Conservation (phyloP, 2,329 filamentous ascomycete species). For the Chaetomiaceae sp. region DNA sequence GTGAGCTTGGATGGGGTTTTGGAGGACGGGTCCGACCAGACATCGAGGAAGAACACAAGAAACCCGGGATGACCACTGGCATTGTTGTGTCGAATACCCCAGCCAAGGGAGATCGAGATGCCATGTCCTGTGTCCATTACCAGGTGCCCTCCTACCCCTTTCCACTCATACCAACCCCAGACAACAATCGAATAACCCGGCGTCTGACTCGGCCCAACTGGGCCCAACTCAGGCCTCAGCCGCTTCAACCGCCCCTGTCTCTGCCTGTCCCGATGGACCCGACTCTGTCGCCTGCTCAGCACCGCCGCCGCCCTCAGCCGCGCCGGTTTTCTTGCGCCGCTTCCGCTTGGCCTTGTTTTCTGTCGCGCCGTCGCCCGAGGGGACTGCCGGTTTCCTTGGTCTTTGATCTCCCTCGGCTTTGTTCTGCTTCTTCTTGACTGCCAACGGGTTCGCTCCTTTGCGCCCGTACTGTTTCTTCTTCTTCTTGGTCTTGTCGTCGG, state of each 20-base stretch:
- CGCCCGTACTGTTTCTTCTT: conserved; percentile 32
- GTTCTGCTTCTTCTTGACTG: conserved; percentile 35
- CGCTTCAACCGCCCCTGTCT: conserved; percentile 1
- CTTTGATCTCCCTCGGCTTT: conserved; percentile 21
- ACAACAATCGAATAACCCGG: too few relatives aligned
- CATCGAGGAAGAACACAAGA: too few relatives aligned
- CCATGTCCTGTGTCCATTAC: too few relatives aligned
- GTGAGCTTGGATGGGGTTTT: too few relatives aligned
- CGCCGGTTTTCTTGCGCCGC: conserved; percentile 24
- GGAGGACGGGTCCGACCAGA: too few relatives aligned
- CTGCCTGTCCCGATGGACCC: background rate
- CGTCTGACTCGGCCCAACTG: too few relatives aligned
- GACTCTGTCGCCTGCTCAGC: conserved; percentile 3
- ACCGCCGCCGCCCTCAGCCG: conserved; percentile 11
- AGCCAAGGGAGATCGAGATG: too few relatives aligned
- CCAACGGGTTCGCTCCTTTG: conserved; percentile 33
- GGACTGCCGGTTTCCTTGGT: conserved; percentile 23
- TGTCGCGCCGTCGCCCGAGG: conserved; percentile 27
- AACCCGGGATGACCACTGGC: too few relatives aligned
- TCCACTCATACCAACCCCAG: too few relatives aligned
- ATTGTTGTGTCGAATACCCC: too few relatives aligned
- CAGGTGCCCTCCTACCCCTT: too few relatives aligned
- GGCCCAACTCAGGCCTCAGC: background rate
- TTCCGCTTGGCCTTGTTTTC: conserved; percentile 28
- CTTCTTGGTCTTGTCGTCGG: conserved; percentile 25